A percentile compares a stretch with the other conserved stretches of the same genome.
Evolutionary conservation across 805 yeast genomes (phyloP).

Genomic region (Metschnikowia chrysomelidarum): DNA sequence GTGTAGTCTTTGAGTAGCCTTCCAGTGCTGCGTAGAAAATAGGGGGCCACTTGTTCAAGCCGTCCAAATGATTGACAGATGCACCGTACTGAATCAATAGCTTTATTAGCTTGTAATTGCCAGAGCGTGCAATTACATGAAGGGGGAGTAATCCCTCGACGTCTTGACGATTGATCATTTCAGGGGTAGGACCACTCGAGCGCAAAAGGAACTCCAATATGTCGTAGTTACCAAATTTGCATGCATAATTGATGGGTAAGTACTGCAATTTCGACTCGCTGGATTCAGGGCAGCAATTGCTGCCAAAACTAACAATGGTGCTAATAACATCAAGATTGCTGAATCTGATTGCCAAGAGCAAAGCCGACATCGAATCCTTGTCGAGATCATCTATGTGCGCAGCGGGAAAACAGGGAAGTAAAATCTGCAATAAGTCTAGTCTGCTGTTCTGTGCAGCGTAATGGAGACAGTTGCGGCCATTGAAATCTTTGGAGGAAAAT

Average conservation of each 20-base stretch:
- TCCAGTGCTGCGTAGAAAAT: conserved; percentile 85
- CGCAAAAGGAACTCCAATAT: conserved; percentile 64
- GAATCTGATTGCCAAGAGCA: conserved; percentile 73
- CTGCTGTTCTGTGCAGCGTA: conserved; percentile 68
- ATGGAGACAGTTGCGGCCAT: conserved; percentile 82
- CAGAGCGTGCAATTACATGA: conserved; percentile 85
- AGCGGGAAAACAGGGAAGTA: conserved; percentile 39
- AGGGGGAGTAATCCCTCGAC: conserved; percentile 89
- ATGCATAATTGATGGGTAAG: conserved; percentile 80
- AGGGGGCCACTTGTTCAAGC: conserved; percentile 91
- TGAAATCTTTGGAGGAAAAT: conserved; percentile 50
- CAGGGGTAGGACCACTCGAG: conserved; percentile 25
- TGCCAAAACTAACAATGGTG: conserved; percentile 32
- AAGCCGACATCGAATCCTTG: conserved; percentile 77
- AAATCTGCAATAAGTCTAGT: conserved; percentile 40
- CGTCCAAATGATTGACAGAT: conserved; percentile 75
- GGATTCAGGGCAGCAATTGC: conserved; percentile 42
- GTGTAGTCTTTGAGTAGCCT: conserved; percentile 72
- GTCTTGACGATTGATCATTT: conserved; percentile 52
- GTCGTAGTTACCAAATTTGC: conserved; percentile 74
- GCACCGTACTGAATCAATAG: conserved; percentile 68
- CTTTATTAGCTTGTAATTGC: conserved; percentile 67
- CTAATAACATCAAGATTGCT: conserved; percentile 48
- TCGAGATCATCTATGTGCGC: conserved; percentile 52
- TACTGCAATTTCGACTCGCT: conserved; percentile 59